A percentile compares a stretch with the other conserved stretches of the same genome.
phyloP scores from a whole-genome alignment of 306 rosid species.

The Crotalaria pallida region DNA sequence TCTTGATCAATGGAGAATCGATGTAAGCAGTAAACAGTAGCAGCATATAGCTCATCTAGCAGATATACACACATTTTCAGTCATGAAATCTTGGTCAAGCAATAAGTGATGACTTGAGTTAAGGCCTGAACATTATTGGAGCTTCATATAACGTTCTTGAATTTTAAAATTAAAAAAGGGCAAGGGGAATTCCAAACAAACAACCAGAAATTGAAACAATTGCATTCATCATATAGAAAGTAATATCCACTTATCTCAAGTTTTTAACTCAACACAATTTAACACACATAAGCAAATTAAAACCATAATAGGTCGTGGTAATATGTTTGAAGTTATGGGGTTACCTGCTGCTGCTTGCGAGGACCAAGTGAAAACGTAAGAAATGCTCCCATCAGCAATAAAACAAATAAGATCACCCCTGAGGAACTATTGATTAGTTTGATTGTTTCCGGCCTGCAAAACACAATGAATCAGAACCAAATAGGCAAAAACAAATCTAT shows the following conservation, averaged over 20 bases:
- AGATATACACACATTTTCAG: neutral
- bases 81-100: neutral
- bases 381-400: slow-evolving; percentile 55
- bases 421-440: too few relatives aligned
- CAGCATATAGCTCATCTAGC: slow-evolving; percentile 14
- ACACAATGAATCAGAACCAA: too few relatives aligned
- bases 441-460: too few relatives aligned
- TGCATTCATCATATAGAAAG: neutral
- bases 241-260: neutral
- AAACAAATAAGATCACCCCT: slow-evolving; percentile 43
- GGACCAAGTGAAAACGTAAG: slow-evolving; percentile 53
- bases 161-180: too few relatives aligned
- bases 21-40: neutral
- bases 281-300: too few relatives aligned
- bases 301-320: neutral
- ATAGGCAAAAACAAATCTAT: too few relatives aligned
- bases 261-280: too few relatives aligned
- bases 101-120: neutral
- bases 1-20: neutral
- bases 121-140: too few relatives aligned
- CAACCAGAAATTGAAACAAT: neutral
- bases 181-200: too few relatives aligned
- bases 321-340: neutral
- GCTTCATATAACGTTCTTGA: too few relatives aligned
- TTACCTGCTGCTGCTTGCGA: slow-evolving; percentile 74